These are phyloP conservation scores for Metarhizium rileyi DNA, from an alignment of 2,329 filamentous ascomycete genomes.

Conservation along the genomic window DNA sequence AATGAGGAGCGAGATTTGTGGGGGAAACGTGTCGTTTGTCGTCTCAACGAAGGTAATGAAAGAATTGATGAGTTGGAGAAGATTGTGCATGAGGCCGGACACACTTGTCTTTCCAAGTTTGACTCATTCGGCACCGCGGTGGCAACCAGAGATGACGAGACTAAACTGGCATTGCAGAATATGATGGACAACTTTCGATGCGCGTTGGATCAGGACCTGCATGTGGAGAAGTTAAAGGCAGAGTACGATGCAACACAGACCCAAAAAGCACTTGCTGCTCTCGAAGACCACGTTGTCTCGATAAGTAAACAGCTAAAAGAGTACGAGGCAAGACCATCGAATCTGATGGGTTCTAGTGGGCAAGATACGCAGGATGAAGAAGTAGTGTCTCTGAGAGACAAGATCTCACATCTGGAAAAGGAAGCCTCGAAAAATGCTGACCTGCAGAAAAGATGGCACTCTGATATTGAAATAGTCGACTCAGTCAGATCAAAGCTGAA, in stretches of 20 bases:
- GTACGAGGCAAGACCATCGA: background rate
- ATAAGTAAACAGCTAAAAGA: slow-evolving; percentile 11
- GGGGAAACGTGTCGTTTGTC: slow-evolving; percentile 1
- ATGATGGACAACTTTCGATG: slow-evolving; percentile 12
- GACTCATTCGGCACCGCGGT: slow-evolving; percentile 3
- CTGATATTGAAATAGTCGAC: slow-evolving; percentile 19
- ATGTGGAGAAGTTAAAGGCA: slow-evolving; percentile 12
- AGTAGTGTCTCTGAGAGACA: slow-evolving; percentile 9
- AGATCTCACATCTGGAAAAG: slow-evolving; percentile 14
- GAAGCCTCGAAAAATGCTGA: slow-evolving; percentile 11
- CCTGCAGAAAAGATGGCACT: slow-evolving; percentile 17
- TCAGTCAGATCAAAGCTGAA: slow-evolving; percentile 16
- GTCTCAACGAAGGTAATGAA: slow-evolving; percentile 1
- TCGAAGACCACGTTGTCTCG: slow-evolving; percentile 14
- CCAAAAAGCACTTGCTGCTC: slow-evolving; percentile 6
- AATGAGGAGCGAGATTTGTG: slow-evolving; percentile 3
- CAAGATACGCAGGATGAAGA: background rate
- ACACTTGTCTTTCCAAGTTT: background rate
- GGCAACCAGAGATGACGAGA: slow-evolving; percentile 4
- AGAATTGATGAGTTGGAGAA: slow-evolving; percentile 1
- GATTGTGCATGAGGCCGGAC: background rate
- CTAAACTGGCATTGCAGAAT: slow-evolving; percentile 10
- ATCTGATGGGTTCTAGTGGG: background rate
- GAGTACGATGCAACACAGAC: slow-evolving; percentile 9
- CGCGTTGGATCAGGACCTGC: slow-evolving; percentile 15